Evolutionary conservation across 208 protist species (phyloP).

Genomic region (Endotrypanum monterogeii): DNA sequence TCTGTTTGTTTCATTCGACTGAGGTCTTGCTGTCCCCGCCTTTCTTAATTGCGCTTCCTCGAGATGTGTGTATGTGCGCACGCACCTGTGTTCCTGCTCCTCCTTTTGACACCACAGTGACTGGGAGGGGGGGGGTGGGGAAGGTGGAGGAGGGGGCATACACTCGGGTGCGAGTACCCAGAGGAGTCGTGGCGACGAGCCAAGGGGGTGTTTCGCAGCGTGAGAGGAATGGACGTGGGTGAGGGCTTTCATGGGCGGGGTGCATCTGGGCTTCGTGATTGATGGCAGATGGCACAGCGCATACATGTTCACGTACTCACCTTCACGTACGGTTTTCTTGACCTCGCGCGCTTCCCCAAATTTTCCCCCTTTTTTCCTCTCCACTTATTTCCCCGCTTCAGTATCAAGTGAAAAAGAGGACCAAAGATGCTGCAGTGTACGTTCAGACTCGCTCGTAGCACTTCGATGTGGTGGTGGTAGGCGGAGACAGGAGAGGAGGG

Average conservation of each 20-base stretch:
- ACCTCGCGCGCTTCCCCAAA: too few species aligned
- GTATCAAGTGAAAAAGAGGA: not conserved
- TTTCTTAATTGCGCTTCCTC: too few species aligned
- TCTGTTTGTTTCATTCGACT: too few species aligned
- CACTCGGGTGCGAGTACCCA: not conserved
- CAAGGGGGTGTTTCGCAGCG: not conserved
- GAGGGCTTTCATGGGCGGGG: not conserved
- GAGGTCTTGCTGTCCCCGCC: too few species aligned
- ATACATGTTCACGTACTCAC: not conserved
- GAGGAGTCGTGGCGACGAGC: not conserved
- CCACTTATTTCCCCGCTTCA: not conserved
- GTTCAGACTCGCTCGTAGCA: too few species aligned
- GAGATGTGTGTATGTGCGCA: not conserved
- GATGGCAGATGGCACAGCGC: not conserved
- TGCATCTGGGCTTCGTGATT: not conserved
- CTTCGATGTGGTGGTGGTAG: too few species aligned
- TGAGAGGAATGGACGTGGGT: not conserved
- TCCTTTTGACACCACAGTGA: too few species aligned
- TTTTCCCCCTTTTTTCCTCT: not conserved
- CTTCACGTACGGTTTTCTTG: not conserved
- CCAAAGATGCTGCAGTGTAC: not conserved
- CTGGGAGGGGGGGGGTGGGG: too few species aligned
- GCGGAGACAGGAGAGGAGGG: too few species aligned
- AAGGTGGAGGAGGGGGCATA: not conserved
- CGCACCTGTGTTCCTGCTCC: too few species aligned